Conservation (phyloP, 768 basidiomycete species). For the Rhizopogon salebrosus region DNA sequence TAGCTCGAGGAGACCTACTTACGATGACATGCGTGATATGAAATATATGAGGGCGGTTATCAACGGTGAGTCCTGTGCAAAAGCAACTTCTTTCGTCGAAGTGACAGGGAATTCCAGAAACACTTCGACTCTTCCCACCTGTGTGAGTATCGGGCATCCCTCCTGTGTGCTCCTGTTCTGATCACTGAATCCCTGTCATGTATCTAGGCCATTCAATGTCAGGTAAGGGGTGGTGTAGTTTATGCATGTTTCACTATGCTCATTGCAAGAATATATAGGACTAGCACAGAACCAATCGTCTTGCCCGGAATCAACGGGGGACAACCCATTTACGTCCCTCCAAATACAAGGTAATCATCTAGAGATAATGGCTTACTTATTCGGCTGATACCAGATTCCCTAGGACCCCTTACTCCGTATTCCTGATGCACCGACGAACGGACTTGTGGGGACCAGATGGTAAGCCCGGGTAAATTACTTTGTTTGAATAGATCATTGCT, state of each 20-base stretch:
- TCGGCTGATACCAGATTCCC: neutral
- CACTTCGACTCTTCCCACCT: constrained; percentile 23
- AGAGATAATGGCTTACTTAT: neutral
- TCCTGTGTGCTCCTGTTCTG: neutral
- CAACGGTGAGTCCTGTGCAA: constrained; percentile 16
- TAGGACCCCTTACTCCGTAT: constrained; percentile 42
- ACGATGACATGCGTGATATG: constrained; percentile 30
- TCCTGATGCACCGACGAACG: constrained; percentile 54
- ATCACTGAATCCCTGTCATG: too few species aligned
- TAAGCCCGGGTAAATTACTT: constrained; percentile 11
- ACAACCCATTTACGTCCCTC: constrained; percentile 28
- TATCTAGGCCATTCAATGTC: constrained; percentile 20
- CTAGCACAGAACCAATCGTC: constrained; percentile 15
- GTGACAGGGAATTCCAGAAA: constrained; percentile 16
- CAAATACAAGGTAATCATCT: constrained; percentile 23
- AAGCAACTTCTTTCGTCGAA: neutral
- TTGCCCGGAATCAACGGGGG: constrained; percentile 19
- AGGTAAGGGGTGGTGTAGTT: constrained; percentile 3
- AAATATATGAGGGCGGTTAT: constrained; percentile 37
- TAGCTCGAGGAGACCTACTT: constrained; percentile 21
- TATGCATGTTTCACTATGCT: neutral
- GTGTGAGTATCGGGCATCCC: constrained; percentile 18
- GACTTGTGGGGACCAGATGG: constrained; percentile 70
- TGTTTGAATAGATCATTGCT: neutral
- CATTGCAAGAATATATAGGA: constrained; percentile 11